These are phyloP conservation scores for Debaryomyces sp. DNA, from an alignment of 1,139 yeast species.

Conservation along the genomic window DNA sequence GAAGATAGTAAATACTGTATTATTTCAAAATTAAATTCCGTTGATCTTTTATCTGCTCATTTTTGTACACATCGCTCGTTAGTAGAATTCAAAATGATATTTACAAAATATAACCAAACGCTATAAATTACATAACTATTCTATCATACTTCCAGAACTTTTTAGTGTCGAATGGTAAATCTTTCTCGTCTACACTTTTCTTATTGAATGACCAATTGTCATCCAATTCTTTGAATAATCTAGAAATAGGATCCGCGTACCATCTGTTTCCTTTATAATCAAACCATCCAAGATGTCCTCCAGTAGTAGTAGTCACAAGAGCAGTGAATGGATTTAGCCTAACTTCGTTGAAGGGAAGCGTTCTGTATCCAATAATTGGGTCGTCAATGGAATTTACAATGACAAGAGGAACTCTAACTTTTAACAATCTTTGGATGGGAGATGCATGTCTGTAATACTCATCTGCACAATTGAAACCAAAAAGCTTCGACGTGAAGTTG, in stretches of 20 bases:
- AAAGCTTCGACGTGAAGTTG: conserved; percentile 53
- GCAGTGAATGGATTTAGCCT: conserved; percentile 68
- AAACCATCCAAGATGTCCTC: conserved; percentile 83
- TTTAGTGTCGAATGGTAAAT: conserved; percentile 32
- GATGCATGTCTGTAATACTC: conserved; percentile 59
- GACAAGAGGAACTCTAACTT: conserved; percentile 55
- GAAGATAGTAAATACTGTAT: background rate
- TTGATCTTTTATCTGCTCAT: background rate
- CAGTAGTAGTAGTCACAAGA: conserved; percentile 69
- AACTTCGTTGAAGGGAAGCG: conserved; percentile 64
- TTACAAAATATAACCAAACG: background rate
- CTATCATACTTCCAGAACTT: conserved; percentile 38
- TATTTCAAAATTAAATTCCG: background rate
- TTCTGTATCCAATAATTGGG: conserved; percentile 56
- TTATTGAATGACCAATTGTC: conserved; percentile 25
- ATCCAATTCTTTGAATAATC: conserved; percentile 36
- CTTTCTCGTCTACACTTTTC: conserved; percentile 15
- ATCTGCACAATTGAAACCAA: conserved; percentile 54
- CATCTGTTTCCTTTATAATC: conserved; percentile 53
- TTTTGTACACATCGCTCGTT: background rate
- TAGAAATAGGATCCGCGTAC: conserved; percentile 47
- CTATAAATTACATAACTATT: conserved; percentile 12
- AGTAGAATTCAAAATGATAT: background rate
- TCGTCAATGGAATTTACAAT: conserved; percentile 57
- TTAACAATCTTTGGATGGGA: conserved; percentile 50